A percentile compares a stretch with the other conserved stretches of the same genome.
phyloP scores from a whole-genome alignment of 805 yeast species.

The Saccharomycopsis microspora region DNA sequence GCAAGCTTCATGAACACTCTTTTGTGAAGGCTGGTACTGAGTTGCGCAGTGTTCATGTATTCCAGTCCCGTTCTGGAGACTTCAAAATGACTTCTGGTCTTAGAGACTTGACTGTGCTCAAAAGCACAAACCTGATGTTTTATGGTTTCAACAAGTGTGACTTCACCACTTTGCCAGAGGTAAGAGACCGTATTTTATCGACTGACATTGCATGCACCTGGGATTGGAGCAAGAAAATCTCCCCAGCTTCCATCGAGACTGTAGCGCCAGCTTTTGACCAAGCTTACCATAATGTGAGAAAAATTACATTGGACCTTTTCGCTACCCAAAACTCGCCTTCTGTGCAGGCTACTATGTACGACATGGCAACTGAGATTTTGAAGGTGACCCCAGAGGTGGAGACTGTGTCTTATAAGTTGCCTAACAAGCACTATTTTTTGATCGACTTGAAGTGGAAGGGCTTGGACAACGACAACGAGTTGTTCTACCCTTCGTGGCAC shows the following conservation, averaged over 20 bases:
- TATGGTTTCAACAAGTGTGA: conserved; percentile 80
- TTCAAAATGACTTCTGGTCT: conserved; percentile 55
- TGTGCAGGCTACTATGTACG: conserved; percentile 94
- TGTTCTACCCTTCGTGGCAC: conserved; percentile 83
- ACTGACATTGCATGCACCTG: conserved; percentile 74
- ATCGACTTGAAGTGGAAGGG: conserved; percentile 67
- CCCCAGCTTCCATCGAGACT: conserved; percentile 34
- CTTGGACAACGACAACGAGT: conserved; percentile 63
- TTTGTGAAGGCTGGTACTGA: conserved; percentile 81
- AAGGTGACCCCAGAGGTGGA: conserved; percentile 42
- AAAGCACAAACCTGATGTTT: conserved; percentile 89
- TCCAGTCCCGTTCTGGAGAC: conserved; percentile 37
- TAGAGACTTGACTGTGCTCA: conserved; percentile 72
- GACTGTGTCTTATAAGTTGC: conserved; percentile 64
- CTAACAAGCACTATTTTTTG: conserved; percentile 86
- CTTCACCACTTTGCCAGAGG: conserved; percentile 77
- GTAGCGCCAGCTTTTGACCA: conserved; percentile 43
- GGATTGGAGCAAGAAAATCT: conserved; percentile 44
- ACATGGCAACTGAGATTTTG: conserved; percentile 73
- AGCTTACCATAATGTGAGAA: conserved; percentile 51
- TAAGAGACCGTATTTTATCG: conserved; percentile 75
- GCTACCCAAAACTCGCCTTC: conserved; percentile 86
- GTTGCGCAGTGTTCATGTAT: conserved; percentile 49
- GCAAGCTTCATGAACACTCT: conserved; percentile 72
- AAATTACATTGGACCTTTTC: conserved; percentile 61